Evolutionary conservation across 2,329 filamentous ascomycete genomes (phyloP), one percentile per base, ranked within the genome.

Genomic region (Penicillium sp.): DNA sequence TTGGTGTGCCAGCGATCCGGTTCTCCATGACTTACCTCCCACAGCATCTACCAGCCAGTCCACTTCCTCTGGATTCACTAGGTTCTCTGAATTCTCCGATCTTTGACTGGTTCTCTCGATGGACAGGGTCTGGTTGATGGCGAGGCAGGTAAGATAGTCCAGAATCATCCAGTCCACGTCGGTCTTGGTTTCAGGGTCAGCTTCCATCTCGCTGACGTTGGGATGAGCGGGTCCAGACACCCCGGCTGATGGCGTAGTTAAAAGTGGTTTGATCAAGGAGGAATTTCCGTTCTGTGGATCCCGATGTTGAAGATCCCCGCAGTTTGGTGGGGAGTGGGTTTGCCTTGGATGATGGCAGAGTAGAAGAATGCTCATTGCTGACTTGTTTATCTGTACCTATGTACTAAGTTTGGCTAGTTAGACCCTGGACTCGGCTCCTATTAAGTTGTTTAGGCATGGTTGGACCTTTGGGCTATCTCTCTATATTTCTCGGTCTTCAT

Each of bases 131-230:
- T 64, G 60, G 16, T 69, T 60, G 34, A 71, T 74, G 6, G 74
- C 69, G 37, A 73, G 69, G 64, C 72, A 75, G 32, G 75, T 56
- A 3, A 80, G 60, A 53, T 79, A 81, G 57, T 82, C 79, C n/a
- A 80, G 64, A 35, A 80, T 78, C 60, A 78, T 72, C 28, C 73
- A 58, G 52, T 82, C 75, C 11, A 79, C 73, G 14, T 79, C 75
- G 18, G 71, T 58, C 32, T 72, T 69, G 4, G 58, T 61, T 18
- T 65, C 61, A 3, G 61, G 44, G 43, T 70, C 58, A 4, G 59
- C 62, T 38, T 55, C 18, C 35, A 37, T 22, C 5, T 37, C 20
- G 11, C 18, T 10, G 14, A 13, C 6, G 0, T 13, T 23, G 34
- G 20, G 18, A 3, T 14, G 3, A 24, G n/a, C 10, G 7, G 13